Evolutionary conservation across 2,329 filamentous ascomycete species (phyloP).

Genomic region (Aotearoamyces nothofagi): DNA sequence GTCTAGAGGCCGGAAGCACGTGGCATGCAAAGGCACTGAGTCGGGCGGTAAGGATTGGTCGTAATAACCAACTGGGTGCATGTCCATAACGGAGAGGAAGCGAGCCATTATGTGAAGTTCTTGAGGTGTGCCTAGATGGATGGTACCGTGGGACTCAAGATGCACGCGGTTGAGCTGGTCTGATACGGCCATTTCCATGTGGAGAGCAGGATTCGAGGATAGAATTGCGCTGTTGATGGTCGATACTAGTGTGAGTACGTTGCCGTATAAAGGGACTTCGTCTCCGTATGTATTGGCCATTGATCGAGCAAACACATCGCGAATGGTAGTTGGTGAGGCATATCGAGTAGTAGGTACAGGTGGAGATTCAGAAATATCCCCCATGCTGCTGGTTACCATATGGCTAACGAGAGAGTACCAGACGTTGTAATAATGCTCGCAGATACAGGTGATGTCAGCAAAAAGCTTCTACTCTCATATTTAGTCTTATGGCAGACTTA

Average conservation of each 20-base stretch:
- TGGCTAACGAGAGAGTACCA: too few species aligned
- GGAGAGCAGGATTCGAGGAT: not conserved
- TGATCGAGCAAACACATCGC: not conserved
- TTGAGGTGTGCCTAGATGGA: slow-evolving; percentile 28
- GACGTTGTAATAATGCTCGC: too few species aligned
- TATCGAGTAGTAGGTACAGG: not conserved
- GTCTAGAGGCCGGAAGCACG: slow-evolving; percentile 29
- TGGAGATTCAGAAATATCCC: too few species aligned
- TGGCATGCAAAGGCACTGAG: slow-evolving; percentile 34
- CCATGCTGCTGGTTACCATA: too few species aligned
- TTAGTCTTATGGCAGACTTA: too few species aligned
- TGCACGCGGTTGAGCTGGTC: slow-evolving; percentile 1
- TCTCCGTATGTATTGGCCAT: not conserved
- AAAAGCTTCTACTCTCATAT: too few species aligned
- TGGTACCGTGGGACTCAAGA: slow-evolving; percentile 29
- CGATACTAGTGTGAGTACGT: not conserved
- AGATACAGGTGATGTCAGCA: too few species aligned
- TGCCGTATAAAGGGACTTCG: not conserved
- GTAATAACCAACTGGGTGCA: slow-evolving; percentile 35
- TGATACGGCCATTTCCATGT: not conserved
- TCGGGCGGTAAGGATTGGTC: slow-evolving; percentile 26
- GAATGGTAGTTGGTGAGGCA: not conserved
- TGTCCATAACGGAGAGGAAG: slow-evolving; percentile 30
- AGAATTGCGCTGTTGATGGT: not conserved
- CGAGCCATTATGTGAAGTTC: slow-evolving; percentile 27